Percentiles rank a stretch among this genome's conserved stretches.
These are phyloP conservation scores for Nitzschia sp. DNA, from an alignment of 108 stramenopile genomes.

Conservation along the genomic window DNA sequence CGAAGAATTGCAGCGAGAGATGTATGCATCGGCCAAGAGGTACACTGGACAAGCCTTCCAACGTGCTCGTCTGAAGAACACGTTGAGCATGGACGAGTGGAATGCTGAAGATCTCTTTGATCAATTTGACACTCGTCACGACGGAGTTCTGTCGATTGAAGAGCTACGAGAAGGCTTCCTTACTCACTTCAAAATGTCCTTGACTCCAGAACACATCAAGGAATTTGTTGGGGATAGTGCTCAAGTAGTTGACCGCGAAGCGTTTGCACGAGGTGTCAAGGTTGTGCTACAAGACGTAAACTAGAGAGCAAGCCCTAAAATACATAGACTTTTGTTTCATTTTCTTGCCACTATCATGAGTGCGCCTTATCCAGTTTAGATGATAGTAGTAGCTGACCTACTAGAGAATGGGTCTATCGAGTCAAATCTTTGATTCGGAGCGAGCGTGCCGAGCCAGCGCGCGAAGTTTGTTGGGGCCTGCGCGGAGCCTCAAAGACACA, in stretches of 20 bases:
- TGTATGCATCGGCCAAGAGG: slow-evolving; percentile 56
- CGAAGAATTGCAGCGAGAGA: slow-evolving; percentile 23
- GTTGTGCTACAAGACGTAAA: slow-evolving; percentile 6
- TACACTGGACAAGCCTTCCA: slow-evolving; percentile 64
- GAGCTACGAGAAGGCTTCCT: slow-evolving; percentile 53
- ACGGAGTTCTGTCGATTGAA: slow-evolving; percentile 42
- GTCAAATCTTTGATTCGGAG: too few species aligned
- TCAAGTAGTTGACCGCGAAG: not conserved
- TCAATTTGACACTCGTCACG: slow-evolving; percentile 41
- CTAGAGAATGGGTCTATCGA: too few species aligned
- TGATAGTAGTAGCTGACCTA: too few species aligned
- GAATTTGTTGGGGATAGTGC: slow-evolving; percentile 7
- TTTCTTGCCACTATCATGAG: too few species aligned
- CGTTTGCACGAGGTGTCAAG: slow-evolving; percentile 15
- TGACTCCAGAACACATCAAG: slow-evolving; percentile 29
- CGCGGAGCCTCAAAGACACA: too few species aligned
- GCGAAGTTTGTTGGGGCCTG: too few species aligned
- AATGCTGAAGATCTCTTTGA: slow-evolving; percentile 45
- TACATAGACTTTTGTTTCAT: too few species aligned
- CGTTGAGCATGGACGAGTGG: slow-evolving; percentile 43
- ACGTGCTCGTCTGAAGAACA: slow-evolving; percentile 43
- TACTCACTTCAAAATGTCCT: slow-evolving; percentile 41
- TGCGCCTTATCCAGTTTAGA: too few species aligned
- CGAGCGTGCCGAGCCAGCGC: too few species aligned
- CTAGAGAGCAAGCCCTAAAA: too few species aligned